Percentiles rank a stretch among this genome's conserved stretches.
phyloP scores from a whole-genome alignment of 176 grass and related monocot genomes.

The Musa acuminata region DNA sequence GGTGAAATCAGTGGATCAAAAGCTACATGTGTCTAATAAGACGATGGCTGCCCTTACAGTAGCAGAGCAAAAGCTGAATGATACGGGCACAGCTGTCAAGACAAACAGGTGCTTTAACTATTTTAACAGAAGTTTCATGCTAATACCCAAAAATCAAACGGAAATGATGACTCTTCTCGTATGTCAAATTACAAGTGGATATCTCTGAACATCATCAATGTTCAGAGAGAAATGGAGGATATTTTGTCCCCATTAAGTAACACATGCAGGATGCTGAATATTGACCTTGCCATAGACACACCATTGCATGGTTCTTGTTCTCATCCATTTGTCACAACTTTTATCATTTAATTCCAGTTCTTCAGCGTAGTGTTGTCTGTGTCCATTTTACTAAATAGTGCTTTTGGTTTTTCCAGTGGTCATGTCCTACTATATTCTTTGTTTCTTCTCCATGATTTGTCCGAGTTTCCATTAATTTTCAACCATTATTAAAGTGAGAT shows the following conservation, averaged over 20 bases:
- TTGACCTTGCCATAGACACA: background rate
- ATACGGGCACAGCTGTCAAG: conserved; percentile 91
- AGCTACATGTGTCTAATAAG: conserved; percentile 75
- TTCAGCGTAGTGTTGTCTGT: background rate
- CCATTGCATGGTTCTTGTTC: no score
- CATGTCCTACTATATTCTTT: background rate
- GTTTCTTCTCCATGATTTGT: background rate
- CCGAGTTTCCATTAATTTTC: no score
- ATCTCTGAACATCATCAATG: background rate
- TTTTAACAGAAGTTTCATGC: background rate
- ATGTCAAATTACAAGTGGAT: background rate
- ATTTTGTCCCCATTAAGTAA: background rate
- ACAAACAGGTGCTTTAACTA: conserved; percentile 56
- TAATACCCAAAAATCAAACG: no score
- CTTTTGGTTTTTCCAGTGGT: background rate
- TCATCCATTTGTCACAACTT: background rate
- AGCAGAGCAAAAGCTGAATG: conserved; percentile 80
- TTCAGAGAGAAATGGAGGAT: background rate
- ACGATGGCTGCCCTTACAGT: conserved; percentile 73
- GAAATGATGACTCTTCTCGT: no score
- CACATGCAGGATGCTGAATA: background rate
- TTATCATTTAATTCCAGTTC: background rate
- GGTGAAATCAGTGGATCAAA: conserved; percentile 86
- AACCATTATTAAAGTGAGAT: no score
- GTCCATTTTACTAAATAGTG: background rate